Conservation (phyloP, 2,329 filamentous ascomycete species). For the Hortaea sp. region DNA sequence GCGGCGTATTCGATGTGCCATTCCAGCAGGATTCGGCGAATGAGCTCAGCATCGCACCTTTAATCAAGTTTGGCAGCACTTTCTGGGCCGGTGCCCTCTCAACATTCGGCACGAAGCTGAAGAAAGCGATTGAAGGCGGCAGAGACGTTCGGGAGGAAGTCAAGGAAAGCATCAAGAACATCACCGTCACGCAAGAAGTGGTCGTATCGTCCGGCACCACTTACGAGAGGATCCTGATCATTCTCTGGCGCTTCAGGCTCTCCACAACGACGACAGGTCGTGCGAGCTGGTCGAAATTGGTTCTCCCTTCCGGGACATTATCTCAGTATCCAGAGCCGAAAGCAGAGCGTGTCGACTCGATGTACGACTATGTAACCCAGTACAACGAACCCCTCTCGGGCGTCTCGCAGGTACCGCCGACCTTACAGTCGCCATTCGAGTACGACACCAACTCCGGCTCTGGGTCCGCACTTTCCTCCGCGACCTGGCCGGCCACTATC, state of each 20-base stretch:
- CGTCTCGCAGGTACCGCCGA: conserved; percentile 6
- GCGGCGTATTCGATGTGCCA: conserved; percentile 4
- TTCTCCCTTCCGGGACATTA: conserved; percentile 6
- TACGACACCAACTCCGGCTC: conserved; percentile 18
- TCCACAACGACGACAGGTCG: conserved; percentile 12
- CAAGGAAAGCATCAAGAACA: conserved; percentile 22
- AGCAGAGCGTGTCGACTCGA: conserved; percentile 12
- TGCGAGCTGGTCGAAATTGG: conserved; percentile 19
- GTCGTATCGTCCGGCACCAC: conserved; percentile 23
- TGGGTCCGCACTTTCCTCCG: conserved; percentile 18
- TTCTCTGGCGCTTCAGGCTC: conserved; percentile 21
- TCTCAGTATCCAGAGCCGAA: conserved; percentile 7
- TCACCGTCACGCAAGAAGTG: conserved; percentile 35
- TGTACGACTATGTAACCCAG: conserved; percentile 12
- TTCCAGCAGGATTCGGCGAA: conserved; percentile 8
- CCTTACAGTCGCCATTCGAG: conserved; percentile 22
- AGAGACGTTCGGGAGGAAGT: conserved; percentile 17
- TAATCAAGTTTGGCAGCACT: conserved; percentile 30
- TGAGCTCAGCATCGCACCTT: conserved; percentile 15
- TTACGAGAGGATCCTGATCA: conserved; percentile 19
- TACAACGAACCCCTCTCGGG: conserved; percentile 7
- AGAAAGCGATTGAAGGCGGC: conserved; percentile 6
- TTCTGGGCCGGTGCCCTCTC: conserved; percentile 35
- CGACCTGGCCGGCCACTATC: conserved; percentile 15
- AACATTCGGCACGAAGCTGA: conserved; percentile 15